A percentile compares a stretch with the other conserved stretches of the same genome.
Conservation (phyloP, 257 asterid species). For the Gardenia jasminoides region DNA sequence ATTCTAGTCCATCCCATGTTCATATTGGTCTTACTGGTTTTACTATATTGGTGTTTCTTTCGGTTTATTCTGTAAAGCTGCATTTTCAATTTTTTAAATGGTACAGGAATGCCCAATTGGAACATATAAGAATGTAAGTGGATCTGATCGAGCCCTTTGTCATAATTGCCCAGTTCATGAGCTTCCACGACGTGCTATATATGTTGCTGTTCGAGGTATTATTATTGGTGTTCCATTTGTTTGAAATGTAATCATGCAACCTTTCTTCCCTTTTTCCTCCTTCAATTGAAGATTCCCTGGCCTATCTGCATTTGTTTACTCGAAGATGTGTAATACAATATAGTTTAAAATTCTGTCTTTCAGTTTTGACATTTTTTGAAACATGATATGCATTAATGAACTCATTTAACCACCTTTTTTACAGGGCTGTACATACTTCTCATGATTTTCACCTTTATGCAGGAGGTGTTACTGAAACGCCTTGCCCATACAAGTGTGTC, state of each 20-base stretch:
- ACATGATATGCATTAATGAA: neutral
- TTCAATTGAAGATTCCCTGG: neutral
- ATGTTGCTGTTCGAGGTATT: slow-evolving; percentile 68
- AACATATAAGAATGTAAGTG: slow-evolving; percentile 73
- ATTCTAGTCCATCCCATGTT: neutral
- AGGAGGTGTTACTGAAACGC: slow-evolving; percentile 77
- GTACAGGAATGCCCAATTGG: slow-evolving; percentile 93
- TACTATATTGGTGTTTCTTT: neutral
- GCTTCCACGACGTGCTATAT: slow-evolving; percentile 74
- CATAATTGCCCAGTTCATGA: slow-evolving; percentile 58
- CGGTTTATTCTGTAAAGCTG: neutral
- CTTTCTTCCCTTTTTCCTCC: neutral
- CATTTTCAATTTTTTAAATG: slow-evolving; percentile 17
- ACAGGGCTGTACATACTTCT: neutral
- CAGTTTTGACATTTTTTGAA: neutral
- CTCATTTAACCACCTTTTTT: neutral
- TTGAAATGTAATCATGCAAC: neutral
- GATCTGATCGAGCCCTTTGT: slow-evolving; percentile 67
- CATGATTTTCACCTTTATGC: slow-evolving; percentile 18
- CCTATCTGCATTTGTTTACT: slow-evolving; percentile 4
- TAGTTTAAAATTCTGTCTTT: neutral
- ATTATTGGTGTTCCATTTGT: slow-evolving; percentile 2
- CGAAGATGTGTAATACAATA: slow-evolving; percentile 3
- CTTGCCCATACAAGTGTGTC: slow-evolving; percentile 83
- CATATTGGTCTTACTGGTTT: neutral